phyloP scores from a whole-genome alignment of 371 early-diverging fungal genomes.

The Syncephalastrum sp. region DNA sequence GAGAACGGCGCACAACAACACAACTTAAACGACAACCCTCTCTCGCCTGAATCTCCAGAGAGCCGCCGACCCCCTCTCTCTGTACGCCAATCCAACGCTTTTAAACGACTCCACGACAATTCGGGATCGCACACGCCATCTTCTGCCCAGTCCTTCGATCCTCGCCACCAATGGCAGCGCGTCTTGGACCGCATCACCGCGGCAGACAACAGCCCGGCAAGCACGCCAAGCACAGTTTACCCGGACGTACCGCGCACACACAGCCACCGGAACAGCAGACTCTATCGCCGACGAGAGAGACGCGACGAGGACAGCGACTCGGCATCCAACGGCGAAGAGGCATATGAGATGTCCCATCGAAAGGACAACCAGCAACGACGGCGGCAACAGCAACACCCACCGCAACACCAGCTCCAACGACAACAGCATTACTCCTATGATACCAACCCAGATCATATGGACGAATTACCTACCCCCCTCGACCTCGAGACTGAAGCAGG shows the following conservation, averaged over 20 bases:
- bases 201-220: not conserved
- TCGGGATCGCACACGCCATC: not conserved
- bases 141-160: slow-evolving; percentile 8
- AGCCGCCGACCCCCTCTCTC: no score
- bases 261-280: not conserved
- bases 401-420: not conserved
- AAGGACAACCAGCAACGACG: not conserved
- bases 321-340: no score
- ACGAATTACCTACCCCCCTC: slow-evolving; percentile 1
- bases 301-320: not conserved
- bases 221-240: no score
- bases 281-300: not conserved
- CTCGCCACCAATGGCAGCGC: slow-evolving; percentile 33
- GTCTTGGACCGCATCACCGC: slow-evolving; percentile 22
- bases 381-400: not conserved
- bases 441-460: not conserved
- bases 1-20: not conserved
- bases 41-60: slow-evolving; percentile 26
- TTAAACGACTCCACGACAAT: not conserved
- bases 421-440: not conserved
- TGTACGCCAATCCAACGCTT: no score
- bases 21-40: slow-evolving; percentile 2
- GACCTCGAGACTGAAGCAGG: slow-evolving; percentile 3
- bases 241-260: not conserved
- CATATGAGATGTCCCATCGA: no score